phyloP scores from a whole-genome alignment of 441 rosid species.

The Aleurites moluccanus region DNA sequence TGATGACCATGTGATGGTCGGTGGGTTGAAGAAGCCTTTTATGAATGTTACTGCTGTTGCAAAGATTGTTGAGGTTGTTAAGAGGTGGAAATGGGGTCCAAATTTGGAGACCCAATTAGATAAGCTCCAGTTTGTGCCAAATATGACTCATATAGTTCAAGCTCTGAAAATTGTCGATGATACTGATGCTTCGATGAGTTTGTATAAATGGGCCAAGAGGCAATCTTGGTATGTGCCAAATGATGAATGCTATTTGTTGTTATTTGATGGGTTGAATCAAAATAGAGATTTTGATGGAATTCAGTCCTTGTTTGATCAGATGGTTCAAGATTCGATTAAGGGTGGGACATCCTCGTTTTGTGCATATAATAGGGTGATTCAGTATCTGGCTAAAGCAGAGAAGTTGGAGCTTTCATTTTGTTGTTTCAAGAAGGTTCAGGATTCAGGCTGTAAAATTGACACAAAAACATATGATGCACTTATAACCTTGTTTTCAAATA shows the following conservation, averaged over 20 bases:
- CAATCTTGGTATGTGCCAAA: slow-evolving; percentile 71
- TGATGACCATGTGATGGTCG: slow-evolving; percentile 86
- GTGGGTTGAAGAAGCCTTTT: slow-evolving; percentile 76
- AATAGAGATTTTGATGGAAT: slow-evolving; percentile 67
- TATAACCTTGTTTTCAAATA: slow-evolving; percentile 73
- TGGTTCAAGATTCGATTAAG: slow-evolving; percentile 64
- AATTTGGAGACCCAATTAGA: slow-evolving; percentile 85
- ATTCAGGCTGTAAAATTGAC: slow-evolving; percentile 61
- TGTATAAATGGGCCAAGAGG: slow-evolving; percentile 87
- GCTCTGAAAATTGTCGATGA: slow-evolving; percentile 67
- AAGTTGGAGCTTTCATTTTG: slow-evolving; percentile 82
- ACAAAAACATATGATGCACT: slow-evolving; percentile 71
- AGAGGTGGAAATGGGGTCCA: slow-evolving; percentile 99
- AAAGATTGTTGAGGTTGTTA: slow-evolving; percentile 83
- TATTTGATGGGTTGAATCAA: slow-evolving; percentile 76
- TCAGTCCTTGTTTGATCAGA: slow-evolving; percentile 74
- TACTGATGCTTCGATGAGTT: slow-evolving; percentile 62
- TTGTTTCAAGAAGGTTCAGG: slow-evolving; percentile 87
- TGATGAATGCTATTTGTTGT: slow-evolving; percentile 60
- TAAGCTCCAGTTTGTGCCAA: slow-evolving; percentile 79
- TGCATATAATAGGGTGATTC: slow-evolving; percentile 81
- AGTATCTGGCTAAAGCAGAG: slow-evolving; percentile 85
- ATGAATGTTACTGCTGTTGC: slow-evolving; percentile 77
- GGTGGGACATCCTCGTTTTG: slow-evolving; percentile 35
- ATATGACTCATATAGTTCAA: slow-evolving; percentile 70